A percentile compares a stretch with the other conserved stretches of the same genome.
Evolutionary conservation across 495 filamentous ascomycete species (phyloP).

Genomic region (Achaetomiella virescens): DNA sequence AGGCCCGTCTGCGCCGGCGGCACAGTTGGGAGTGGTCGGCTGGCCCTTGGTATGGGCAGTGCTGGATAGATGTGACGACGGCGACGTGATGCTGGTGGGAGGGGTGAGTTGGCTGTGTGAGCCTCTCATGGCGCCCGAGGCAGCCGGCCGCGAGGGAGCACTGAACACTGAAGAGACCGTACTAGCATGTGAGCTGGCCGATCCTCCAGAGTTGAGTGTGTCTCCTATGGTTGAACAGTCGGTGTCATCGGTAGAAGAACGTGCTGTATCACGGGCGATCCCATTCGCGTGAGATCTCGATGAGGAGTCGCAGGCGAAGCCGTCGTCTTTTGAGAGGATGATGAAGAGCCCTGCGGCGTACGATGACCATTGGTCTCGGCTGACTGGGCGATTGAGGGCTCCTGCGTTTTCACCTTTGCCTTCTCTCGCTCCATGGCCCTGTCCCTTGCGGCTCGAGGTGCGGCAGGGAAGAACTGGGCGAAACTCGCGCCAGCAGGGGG

Average conservation of each 20-base stretch:
- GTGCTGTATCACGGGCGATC: slow-evolving; percentile 32
- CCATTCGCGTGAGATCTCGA: slow-evolving; percentile 27
- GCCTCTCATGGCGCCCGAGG: slow-evolving; percentile 43
- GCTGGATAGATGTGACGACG: slow-evolving; percentile 50
- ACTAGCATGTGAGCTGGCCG: slow-evolving; percentile 59
- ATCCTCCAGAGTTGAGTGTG: slow-evolving; percentile 57
- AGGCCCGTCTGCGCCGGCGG: slow-evolving; percentile 23
- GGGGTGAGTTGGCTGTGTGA: slow-evolving; percentile 60
- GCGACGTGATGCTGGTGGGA: slow-evolving; percentile 69
- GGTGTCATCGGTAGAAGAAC: slow-evolving; percentile 47
- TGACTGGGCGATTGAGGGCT: slow-evolving; percentile 23
- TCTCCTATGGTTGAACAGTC: slow-evolving; percentile 56
- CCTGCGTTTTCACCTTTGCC: slow-evolving; percentile 31
- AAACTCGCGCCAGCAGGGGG: slow-evolving; percentile 71
- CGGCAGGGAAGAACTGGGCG: slow-evolving; percentile 86
- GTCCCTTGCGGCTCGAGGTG: slow-evolving; percentile 56
- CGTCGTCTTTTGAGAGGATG: slow-evolving; percentile 15
- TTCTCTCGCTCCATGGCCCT: slow-evolving; percentile 50
- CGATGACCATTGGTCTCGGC: slow-evolving; percentile 22
- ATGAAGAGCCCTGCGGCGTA: slow-evolving; percentile 12
- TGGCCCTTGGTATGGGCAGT: slow-evolving; percentile 31
- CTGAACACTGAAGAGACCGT: slow-evolving; percentile 62
- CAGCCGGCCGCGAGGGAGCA: slow-evolving; percentile 39
- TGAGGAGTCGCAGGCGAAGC: slow-evolving; percentile 10
- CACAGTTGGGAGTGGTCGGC: slow-evolving; percentile 28